phyloP scores from a whole-genome alignment of 2,329 filamentous ascomycete species.

The Remersonia thermophila region DNA sequence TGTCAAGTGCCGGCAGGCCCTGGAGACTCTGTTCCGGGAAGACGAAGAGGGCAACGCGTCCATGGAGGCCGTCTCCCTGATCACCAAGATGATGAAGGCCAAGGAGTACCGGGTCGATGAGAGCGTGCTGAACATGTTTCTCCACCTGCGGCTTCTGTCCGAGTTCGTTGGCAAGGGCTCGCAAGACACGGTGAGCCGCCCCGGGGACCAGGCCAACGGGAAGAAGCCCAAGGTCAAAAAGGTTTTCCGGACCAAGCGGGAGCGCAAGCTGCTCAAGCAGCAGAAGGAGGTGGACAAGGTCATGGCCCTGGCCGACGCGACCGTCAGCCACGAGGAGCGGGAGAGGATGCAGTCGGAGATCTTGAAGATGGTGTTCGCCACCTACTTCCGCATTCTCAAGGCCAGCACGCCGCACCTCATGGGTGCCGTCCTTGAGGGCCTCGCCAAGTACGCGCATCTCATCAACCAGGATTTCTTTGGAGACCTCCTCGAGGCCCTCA shows the following conservation, averaged over 20 bases:
- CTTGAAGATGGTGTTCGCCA: slow-evolving; percentile 86
- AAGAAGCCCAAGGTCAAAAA: slow-evolving; percentile 62
- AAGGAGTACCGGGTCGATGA: slow-evolving; percentile 75
- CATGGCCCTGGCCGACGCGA: slow-evolving; percentile 81
- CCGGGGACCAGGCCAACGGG: slow-evolving; percentile 21
- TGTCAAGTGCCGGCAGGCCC: slow-evolving; percentile 59
- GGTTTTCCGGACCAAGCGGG: slow-evolving; percentile 79
- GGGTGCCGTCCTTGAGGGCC: slow-evolving; percentile 90
- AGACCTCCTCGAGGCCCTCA: slow-evolving; percentile 84
- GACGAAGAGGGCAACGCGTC: slow-evolving; percentile 86
- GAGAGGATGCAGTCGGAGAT: slow-evolving; percentile 94
- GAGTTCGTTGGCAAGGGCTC: slow-evolving; percentile 82
- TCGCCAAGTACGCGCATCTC: slow-evolving; percentile 86
- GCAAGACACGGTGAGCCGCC: slow-evolving; percentile 56
- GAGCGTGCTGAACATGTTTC: slow-evolving; percentile 76
- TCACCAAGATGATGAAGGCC: slow-evolving; percentile 92
- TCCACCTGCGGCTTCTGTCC: slow-evolving; percentile 75
- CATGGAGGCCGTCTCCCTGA: slow-evolving; percentile 69
- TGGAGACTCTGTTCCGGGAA: slow-evolving; percentile 71
- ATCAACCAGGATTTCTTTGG: slow-evolving; percentile 99
- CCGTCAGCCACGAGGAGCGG: slow-evolving; percentile 82
- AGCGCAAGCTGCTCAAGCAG: slow-evolving; percentile 73
- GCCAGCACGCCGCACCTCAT: slow-evolving; percentile 69
- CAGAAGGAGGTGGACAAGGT: slow-evolving; percentile 83
- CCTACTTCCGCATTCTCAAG: slow-evolving; percentile 92